Base-by-base conservation (phyloP, 306 rosid genomes). In the Cyamopsis tetragonoloba region DNA sequence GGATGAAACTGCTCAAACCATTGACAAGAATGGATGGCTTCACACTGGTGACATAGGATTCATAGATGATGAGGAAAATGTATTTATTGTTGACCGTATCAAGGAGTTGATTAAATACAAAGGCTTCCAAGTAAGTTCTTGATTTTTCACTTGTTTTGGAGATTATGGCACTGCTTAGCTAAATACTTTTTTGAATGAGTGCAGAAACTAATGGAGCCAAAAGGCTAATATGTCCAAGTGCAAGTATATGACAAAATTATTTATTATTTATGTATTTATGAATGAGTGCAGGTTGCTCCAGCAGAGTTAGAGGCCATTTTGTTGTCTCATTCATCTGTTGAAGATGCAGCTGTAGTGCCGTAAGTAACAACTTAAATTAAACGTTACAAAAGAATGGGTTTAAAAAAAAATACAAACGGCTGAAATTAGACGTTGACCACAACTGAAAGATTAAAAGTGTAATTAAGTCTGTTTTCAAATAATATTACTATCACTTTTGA, bases 321-420 rank as follows among this genome's bases (percentile, higher is more conserved):
- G 76, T 80, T 93, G 2, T 51, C 82, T 57, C 97, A 90, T 82
- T 74, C 96, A 48, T 90, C 95, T 0, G 77, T 93, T 27, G 92
- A 90, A 80, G 96, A 93, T 55, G 99, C 82, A 11, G 99, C 97
- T 9, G 96, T 93, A n/a, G 95, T 93, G 58, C 87, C 96, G 97
- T 90, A 83, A 81, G 90, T 44, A 69, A 22, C 51, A 8, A 37
- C 7, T n/a, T n/a, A n/a, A n/a, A n/a, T n/a, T n/a, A n/a, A n/a
- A n/a, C n/a, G n/a, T n/a, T n/a, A n/a, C n/a, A n/a, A n/a, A n/a
- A n/a, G n/a, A n/a, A n/a, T n/a, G n/a, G n/a, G n/a, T n/a, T n/a
- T n/a, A n/a, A n/a, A n/a, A n/a, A n/a, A n/a, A n/a, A n/a, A n/a
- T n/a, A n/a, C n/a, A n/a, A n/a, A n/a, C n/a, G n/a, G n/a, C n/a